Evolutionary conservation across 2,329 filamentous ascomycete species (phyloP).

Genomic region (Alternaria longipes): DNA sequence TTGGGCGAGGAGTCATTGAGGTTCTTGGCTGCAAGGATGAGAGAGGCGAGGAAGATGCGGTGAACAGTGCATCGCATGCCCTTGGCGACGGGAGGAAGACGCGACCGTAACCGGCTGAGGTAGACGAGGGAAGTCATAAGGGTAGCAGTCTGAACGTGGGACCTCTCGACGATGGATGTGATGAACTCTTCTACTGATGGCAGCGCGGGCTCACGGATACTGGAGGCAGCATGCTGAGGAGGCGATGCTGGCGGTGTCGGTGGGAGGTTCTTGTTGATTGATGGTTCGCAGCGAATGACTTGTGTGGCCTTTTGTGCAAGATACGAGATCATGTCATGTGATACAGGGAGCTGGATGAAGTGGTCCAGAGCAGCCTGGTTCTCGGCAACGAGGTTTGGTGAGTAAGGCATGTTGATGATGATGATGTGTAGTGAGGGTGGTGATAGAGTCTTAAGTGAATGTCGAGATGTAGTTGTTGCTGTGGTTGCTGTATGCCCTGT

Average conservation of each 20-base stretch:
- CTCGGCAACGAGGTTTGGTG: slow-evolving; percentile 55
- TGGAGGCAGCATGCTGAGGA: slow-evolving; percentile 58
- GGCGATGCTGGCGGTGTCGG: slow-evolving; percentile 69
- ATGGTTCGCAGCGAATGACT: slow-evolving; percentile 80
- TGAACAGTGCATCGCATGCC: slow-evolving; percentile 96
- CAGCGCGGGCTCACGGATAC: slow-evolving; percentile 63
- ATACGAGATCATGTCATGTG: slow-evolving; percentile 78
- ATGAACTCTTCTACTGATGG: slow-evolving; percentile 93
- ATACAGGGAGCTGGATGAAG: slow-evolving; percentile 81
- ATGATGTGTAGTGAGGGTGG: slow-evolving; percentile 17
- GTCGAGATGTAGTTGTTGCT: slow-evolving; percentile 19
- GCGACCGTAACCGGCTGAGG: slow-evolving; percentile 81
- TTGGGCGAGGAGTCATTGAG: slow-evolving; percentile 98
- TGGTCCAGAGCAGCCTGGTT: slow-evolving; percentile 80
- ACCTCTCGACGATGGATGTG: slow-evolving; percentile 85
- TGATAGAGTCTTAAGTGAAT: slow-evolving; percentile 28
- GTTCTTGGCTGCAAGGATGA: slow-evolving; percentile 92
- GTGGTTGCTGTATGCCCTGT: slow-evolving; percentile 38
- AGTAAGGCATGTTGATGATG: slow-evolving; percentile 55
- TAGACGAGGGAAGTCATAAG: slow-evolving; percentile 98
- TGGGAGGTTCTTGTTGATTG: slow-evolving; percentile 60
- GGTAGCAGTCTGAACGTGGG: slow-evolving; percentile 96
- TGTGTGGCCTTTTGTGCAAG: slow-evolving; percentile 77
- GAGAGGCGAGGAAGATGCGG: slow-evolving; percentile 91
- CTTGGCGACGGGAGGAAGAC: slow-evolving; percentile 92